phyloP scores from a whole-genome alignment of 345 rosid genomes.

The Stellera chamaejasme region DNA sequence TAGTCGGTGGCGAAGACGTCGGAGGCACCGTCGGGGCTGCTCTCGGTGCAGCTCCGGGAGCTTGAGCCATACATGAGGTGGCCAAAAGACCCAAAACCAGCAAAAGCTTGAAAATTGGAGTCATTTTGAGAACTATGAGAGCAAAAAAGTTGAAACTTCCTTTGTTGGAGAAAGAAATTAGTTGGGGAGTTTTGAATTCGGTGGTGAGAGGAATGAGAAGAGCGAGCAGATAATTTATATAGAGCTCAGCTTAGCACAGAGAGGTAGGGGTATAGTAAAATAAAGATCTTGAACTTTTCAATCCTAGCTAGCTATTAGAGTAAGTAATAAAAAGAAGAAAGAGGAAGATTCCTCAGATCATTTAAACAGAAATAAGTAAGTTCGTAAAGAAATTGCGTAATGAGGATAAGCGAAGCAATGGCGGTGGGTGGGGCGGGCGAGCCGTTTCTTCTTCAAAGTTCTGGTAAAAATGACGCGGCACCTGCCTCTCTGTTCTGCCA shows the following conservation, averaged over 20 bases:
- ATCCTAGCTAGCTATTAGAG: no score
- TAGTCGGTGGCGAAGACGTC: conserved; percentile 20
- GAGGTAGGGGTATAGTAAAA: not conserved
- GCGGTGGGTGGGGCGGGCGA: not conserved
- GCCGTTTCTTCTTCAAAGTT: conserved; percentile 11
- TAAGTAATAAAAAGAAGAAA: conserved; percentile 1
- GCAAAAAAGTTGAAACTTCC: not conserved
- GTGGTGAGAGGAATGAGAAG: conserved; percentile 11
- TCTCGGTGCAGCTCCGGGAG: conserved; percentile 45
- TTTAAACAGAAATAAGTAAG: not conserved
- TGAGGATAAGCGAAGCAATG: conserved; percentile 10
- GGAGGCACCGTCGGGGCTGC: conserved; percentile 18
- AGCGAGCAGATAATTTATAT: conserved; percentile 12
- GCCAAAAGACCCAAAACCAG: conserved; percentile 58
- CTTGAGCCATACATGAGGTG: conserved; percentile 61
- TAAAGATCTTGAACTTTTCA: not conserved
- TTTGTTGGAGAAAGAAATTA: not conserved
- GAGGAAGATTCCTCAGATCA: conserved; percentile 9
- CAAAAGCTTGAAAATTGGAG: conserved; percentile 36
- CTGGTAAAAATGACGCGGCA: not conserved
- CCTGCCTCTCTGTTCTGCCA: not conserved
- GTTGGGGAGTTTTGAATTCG: not conserved
- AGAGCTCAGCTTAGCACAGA: not conserved
- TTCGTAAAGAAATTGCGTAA: not conserved
- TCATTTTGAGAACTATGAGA: conserved; percentile 27